Percentiles rank a stretch among this genome's conserved stretches.
These are phyloP conservation scores for Boletellus ananas DNA, from an alignment of 768 basidiomycete genomes.

Conservation along the genomic window DNA sequence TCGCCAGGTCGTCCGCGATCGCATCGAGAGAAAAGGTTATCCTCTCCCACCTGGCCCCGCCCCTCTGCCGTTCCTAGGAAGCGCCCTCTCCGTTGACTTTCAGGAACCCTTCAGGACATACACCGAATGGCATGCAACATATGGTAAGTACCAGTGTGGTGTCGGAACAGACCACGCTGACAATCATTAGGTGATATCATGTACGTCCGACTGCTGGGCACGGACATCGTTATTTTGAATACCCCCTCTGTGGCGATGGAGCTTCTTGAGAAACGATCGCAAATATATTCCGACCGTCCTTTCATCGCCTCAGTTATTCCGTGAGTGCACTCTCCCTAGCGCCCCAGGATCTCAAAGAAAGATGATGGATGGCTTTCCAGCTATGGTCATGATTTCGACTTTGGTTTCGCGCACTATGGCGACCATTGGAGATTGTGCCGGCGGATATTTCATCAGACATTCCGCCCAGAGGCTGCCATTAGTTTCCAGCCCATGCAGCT, in stretches of 20 bases:
- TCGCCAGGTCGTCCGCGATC: conserved; percentile 2
- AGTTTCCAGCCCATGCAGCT: no score
- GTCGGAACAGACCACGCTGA: not conserved
- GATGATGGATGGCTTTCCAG: no score
- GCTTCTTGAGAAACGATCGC: conserved; percentile 45
- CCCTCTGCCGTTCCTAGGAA: conserved; percentile 19
- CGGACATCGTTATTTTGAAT: conserved; percentile 44
- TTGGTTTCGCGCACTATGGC: no score
- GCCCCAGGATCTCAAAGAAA: no score
- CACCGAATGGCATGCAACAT: conserved; percentile 13
- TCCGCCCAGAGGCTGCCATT: no score
- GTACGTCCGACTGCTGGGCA: conserved; percentile 45
- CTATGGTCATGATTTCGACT: no score
- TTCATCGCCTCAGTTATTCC: conserved; percentile 14
- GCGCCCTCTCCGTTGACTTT: conserved; percentile 10
- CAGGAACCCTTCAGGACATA: conserved; percentile 17
- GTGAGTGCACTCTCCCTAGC: no score
- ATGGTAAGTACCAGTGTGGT: conserved; percentile 12
- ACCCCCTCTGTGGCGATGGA: conserved; percentile 39
- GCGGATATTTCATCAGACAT: no score
- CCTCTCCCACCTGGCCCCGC: no score
- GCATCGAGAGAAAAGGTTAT: conserved; percentile 13
- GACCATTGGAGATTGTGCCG: no score
- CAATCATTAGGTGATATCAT: conserved; percentile 42
- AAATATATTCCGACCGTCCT: conserved; percentile 51